phyloP scores from a whole-genome alignment of 257 asterid genomes.

The Solanum ossicruentum region DNA sequence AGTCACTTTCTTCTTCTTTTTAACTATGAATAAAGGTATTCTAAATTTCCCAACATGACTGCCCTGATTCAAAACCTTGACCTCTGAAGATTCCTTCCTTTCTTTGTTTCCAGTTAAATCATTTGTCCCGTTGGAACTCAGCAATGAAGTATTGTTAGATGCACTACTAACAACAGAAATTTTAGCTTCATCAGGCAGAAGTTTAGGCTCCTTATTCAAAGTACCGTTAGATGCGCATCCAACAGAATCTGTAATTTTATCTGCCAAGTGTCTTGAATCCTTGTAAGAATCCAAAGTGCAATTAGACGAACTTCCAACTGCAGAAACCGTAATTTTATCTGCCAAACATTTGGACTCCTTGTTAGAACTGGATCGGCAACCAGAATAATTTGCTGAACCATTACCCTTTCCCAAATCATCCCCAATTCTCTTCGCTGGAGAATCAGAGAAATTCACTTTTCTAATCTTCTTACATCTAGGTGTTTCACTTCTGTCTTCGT shows the following conservation, averaged over 20 bases:
- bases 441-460: constrained; percentile 12
- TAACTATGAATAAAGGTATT: constrained; percentile 9
- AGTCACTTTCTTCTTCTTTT: constrained; percentile 9
- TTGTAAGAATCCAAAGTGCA: constrained; percentile 7
- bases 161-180: constrained; percentile 3
- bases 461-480: constrained; percentile 13
- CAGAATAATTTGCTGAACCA: constrained; percentile 5
- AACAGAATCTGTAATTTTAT: constrained; percentile 9
- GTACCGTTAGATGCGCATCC: constrained; percentile 1
- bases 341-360: constrained; percentile 12
- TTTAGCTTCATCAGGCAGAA: constrained; percentile 6
- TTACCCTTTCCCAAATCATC: constrained; percentile 11
- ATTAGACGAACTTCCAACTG: constrained; percentile 2
- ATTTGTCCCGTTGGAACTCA: neutral
- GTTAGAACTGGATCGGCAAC: constrained; percentile 10
- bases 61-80: neutral
- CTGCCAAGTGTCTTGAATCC: constrained; percentile 9
- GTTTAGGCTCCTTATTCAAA: constrained; percentile 12
- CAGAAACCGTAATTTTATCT: constrained; percentile 15
- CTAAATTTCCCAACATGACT: constrained; percentile 4
- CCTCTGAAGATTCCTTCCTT: constrained; percentile 6
- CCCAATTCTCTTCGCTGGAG: constrained; percentile 11
- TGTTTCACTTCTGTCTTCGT: constrained; percentile 5
- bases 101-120: constrained; percentile 3
- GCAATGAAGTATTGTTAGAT: neutral